Conservation (phyloP, 2,329 filamentous ascomycete species). For the Pseudocercospora fuligena region DNA sequence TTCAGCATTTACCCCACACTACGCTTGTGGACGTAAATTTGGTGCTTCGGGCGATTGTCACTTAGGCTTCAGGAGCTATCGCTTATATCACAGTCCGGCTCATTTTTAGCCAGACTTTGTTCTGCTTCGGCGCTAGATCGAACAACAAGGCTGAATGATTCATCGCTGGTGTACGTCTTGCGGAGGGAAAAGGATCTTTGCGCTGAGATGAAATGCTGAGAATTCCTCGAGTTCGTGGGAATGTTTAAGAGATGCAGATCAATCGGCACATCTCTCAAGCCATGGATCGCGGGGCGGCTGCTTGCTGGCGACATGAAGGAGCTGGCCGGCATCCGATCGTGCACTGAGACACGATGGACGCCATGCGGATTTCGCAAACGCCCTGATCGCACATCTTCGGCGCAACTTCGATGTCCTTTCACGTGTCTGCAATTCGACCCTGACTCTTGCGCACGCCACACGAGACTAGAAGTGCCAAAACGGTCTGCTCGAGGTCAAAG, state of each 20-base stretch:
- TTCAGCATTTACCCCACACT: background rate
- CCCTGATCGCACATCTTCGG: background rate
- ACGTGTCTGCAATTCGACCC: background rate
- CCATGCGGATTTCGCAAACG: background rate
- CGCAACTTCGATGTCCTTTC: background rate
- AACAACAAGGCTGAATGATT: background rate
- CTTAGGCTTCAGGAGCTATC: slow-evolving; percentile 3
- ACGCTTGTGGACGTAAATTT: background rate
- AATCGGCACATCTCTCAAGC: background rate
- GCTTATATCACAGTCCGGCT: background rate
- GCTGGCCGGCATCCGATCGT: background rate
- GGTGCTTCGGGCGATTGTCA: background rate
- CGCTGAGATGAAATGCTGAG: background rate
- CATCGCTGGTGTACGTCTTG: background rate
- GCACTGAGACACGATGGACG: background rate
- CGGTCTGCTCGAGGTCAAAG: background rate
- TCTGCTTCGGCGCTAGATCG: background rate
- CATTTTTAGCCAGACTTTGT: background rate
- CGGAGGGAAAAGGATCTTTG: background rate
- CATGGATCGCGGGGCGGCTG: background rate
- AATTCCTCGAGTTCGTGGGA: background rate
- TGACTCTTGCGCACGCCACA: background rate
- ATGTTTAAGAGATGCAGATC: background rate
- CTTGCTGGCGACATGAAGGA: background rate
- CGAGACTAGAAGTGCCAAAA: background rate